These are phyloP conservation scores for Mycena olivaceomarginata DNA, from an alignment of 768 basidiomycete species.

Conservation along the genomic window DNA sequence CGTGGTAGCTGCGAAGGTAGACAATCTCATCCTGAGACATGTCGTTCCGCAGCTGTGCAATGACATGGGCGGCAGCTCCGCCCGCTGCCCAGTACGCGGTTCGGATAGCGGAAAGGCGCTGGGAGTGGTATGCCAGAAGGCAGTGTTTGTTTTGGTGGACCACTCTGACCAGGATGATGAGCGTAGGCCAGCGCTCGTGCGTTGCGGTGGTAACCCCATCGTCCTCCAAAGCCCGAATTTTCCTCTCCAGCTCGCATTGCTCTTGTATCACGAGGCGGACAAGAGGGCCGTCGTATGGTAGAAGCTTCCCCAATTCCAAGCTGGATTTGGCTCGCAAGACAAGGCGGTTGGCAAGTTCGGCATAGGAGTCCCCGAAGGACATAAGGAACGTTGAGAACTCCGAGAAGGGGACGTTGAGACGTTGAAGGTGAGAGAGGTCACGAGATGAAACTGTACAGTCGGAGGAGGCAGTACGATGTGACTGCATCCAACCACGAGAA, in stretches of 20 bases:
- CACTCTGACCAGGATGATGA: neutral
- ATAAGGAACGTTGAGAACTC: neutral
- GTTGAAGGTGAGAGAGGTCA: neutral
- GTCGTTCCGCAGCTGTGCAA: neutral
- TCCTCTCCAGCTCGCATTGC: slow-evolving; percentile 16
- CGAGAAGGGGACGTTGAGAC: neutral
- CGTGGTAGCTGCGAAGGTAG: neutral
- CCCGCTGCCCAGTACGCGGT: neutral
- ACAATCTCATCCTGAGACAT: neutral
- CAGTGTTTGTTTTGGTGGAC: neutral
- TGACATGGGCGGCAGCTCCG: neutral
- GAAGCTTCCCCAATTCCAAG: neutral
- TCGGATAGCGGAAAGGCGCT: neutral
- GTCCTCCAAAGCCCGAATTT: slow-evolving; percentile 2
- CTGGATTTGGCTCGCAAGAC: slow-evolving; percentile 12
- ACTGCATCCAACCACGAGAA: no score
- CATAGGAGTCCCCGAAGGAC: slow-evolving; percentile 10
- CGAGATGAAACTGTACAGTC: neutral
- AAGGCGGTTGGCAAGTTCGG: slow-evolving; percentile 12
- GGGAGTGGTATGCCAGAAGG: neutral
- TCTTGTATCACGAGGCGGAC: slow-evolving; percentile 19
- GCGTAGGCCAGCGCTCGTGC: neutral
- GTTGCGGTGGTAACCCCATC: neutral
- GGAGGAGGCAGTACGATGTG: neutral
- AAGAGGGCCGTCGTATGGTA: slow-evolving; percentile 12